phyloP scores from a whole-genome alignment of 768 basidiomycete species.

The Tephrocybe sp. region DNA sequence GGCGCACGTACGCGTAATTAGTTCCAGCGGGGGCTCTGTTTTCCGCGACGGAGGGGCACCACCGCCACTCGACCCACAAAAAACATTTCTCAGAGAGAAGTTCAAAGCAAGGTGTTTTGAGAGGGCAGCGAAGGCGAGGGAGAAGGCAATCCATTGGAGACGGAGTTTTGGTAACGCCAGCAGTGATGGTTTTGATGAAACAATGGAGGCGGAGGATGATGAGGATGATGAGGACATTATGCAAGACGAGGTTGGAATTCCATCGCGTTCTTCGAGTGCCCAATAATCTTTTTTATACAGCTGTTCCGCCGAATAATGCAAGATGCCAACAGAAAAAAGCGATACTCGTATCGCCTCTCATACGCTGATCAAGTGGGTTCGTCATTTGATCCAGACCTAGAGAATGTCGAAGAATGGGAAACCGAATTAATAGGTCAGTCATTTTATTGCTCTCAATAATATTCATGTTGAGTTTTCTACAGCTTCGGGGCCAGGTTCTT shows the following conservation, averaged over 20 bases:
- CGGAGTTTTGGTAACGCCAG: slow-evolving; percentile 35
- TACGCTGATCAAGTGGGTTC: slow-evolving; percentile 71
- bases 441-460: not conserved
- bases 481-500: slow-evolving; percentile 1
- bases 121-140: slow-evolving; percentile 54
- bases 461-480: not conserved
- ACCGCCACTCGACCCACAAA: slow-evolving; percentile 38
- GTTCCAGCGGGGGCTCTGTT: slow-evolving; percentile 21
- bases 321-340: slow-evolving; percentile 45
- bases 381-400: slow-evolving; percentile 72
- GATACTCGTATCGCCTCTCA: slow-evolving; percentile 57
- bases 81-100: slow-evolving; percentile 53
- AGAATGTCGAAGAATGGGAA: slow-evolving; percentile 64
- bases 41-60: slow-evolving; percentile 13
- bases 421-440: slow-evolving; percentile 43
- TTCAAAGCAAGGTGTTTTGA: slow-evolving; percentile 63
- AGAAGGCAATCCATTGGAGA: slow-evolving; percentile 40
- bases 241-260: slow-evolving; percentile 54
- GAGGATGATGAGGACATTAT: slow-evolving; percentile 59
- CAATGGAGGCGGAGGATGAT: slow-evolving; percentile 43
- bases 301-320: slow-evolving; percentile 65
- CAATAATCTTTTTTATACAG: slow-evolving; percentile 30
- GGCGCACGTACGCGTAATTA: slow-evolving; percentile 5
- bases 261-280: not conserved
- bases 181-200: slow-evolving; percentile 46